Percentiles rank a stretch among this genome's conserved stretches.
These are phyloP conservation scores for Toxicodendron radicans DNA, from an alignment of 345 rosid species.

Conservation along the genomic window DNA sequence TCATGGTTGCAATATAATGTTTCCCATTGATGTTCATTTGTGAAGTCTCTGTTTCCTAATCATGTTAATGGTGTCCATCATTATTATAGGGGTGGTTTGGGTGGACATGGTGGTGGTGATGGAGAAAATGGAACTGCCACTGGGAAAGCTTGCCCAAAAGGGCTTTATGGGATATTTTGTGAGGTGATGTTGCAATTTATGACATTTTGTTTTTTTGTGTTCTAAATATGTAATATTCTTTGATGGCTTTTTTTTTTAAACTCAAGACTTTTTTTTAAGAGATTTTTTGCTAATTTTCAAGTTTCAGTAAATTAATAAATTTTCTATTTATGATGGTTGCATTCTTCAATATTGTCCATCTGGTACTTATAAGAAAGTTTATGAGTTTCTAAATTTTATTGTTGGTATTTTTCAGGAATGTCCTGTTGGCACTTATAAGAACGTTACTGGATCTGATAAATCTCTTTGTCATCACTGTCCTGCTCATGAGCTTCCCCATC, in stretches of 20 bases:
- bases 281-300: background rate
- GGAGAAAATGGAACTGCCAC: conserved; percentile 88
- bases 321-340: background rate
- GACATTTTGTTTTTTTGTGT: background rate
- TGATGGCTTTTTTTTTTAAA: background rate
- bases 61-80: conserved; percentile 9
- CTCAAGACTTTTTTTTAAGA: background rate
- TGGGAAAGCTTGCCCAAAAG: conserved; percentile 95
- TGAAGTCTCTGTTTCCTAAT: background rate
- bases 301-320: background rate
- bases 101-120: conserved; percentile 44
- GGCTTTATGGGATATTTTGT: conserved; percentile 89
- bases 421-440: conserved; percentile 90
- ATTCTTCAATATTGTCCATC: conserved; percentile 71
- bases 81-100: conserved; percentile 71
- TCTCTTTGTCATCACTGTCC: conserved; percentile 86
- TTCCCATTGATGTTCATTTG: background rate
- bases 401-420: conserved; percentile 71
- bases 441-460: conserved; percentile 77
- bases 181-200: conserved; percentile 42
- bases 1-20: conserved; percentile 14
- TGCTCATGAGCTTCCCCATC: conserved; percentile 74
- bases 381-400: conserved; percentile 27
- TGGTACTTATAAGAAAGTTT: conserved; percentile 76
- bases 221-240: background rate